Conservation (phyloP, 768 basidiomycete species). For the Boletus vermiculosoides region DNA sequence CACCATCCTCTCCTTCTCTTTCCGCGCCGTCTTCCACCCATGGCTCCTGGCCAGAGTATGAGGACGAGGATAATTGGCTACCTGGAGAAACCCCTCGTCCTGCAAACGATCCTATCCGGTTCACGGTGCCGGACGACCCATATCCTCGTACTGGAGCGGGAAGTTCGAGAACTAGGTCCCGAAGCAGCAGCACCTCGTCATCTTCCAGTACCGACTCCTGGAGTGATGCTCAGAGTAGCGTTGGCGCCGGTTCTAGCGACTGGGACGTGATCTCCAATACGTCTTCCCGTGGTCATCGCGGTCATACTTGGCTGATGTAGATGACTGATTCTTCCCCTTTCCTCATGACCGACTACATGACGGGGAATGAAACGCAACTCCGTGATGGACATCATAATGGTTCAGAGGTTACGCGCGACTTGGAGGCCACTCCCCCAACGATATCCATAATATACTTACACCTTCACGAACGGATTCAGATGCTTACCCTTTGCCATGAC, state of each 20-base stretch:
- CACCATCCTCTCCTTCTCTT: slow-evolving; percentile 20
- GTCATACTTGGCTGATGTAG: not conserved
- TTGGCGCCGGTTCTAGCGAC: slow-evolving; percentile 2
- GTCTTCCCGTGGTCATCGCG: slow-evolving; percentile 1
- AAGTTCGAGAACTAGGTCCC: not conserved
- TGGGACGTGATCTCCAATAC: slow-evolving; percentile 30
- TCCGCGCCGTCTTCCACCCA: slow-evolving; percentile 11
- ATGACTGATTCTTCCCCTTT: not conserved
- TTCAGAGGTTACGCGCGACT: not conserved
- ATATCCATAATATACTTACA: not conserved
- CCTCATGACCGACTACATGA: not conserved
- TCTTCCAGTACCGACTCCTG: slow-evolving; percentile 21
- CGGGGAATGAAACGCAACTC: not conserved
- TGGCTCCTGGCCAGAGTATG: slow-evolving; percentile 8
- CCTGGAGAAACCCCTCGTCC: not conserved
- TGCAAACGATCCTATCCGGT: not conserved
- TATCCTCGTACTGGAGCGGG: not conserved
- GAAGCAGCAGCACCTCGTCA: slow-evolving; percentile 14
- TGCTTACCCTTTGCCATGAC: not conserved
- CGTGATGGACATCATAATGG: not conserved
- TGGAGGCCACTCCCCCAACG: not conserved
- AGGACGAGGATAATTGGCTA: slow-evolving; percentile 14
- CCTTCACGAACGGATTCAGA: not conserved
- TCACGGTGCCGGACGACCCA: not conserved
- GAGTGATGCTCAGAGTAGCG: slow-evolving; percentile 29